phyloP scores from a whole-genome alignment of 2,329 filamentous ascomycete species.

The Exophiala sp. region DNA sequence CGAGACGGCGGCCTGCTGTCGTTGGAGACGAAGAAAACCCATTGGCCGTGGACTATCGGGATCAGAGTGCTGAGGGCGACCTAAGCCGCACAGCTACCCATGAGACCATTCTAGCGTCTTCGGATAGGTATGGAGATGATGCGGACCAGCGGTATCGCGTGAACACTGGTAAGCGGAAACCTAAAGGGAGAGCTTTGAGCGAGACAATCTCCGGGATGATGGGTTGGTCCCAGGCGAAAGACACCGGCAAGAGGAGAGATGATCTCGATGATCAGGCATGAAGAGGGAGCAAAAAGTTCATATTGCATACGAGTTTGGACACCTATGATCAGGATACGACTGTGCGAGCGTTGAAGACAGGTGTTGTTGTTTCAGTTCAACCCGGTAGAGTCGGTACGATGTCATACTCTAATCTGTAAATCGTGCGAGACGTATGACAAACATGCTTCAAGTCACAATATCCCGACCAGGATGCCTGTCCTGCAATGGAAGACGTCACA shows the following conservation, averaged over 20 bases:
- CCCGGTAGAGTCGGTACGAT: too few relatives aligned
- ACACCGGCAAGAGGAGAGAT: slow-evolving; percentile 12
- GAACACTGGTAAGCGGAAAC: slow-evolving; percentile 3
- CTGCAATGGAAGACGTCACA: too few relatives aligned
- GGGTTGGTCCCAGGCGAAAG: slow-evolving; percentile 6
- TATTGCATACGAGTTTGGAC: not conserved
- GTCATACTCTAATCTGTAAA: too few relatives aligned
- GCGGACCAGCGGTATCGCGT: not conserved
- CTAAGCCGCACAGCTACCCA: slow-evolving; percentile 15
- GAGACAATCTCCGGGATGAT: slow-evolving; percentile 20
- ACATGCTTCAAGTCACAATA: too few relatives aligned
- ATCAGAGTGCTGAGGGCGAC: slow-evolving; percentile 6
- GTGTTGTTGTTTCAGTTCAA: not conserved
- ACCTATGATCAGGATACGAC: too few relatives aligned
- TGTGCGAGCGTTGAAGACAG: too few relatives aligned
- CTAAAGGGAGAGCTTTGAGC: slow-evolving; percentile 17
- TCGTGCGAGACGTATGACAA: too few relatives aligned
- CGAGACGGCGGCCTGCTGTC: slow-evolving; percentile 10
- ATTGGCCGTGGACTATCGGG: slow-evolving; percentile 3
- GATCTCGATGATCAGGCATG: not conserved
- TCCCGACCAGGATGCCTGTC: too few relatives aligned
- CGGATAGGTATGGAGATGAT: not conserved
- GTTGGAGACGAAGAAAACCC: slow-evolving; percentile 13
- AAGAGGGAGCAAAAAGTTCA: not conserved
- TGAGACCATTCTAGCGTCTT: not conserved